Evolutionary conservation across 805 yeast species (phyloP), one percentile per base, ranked within the genome.

Genomic region (Ogataea siamensis): DNA sequence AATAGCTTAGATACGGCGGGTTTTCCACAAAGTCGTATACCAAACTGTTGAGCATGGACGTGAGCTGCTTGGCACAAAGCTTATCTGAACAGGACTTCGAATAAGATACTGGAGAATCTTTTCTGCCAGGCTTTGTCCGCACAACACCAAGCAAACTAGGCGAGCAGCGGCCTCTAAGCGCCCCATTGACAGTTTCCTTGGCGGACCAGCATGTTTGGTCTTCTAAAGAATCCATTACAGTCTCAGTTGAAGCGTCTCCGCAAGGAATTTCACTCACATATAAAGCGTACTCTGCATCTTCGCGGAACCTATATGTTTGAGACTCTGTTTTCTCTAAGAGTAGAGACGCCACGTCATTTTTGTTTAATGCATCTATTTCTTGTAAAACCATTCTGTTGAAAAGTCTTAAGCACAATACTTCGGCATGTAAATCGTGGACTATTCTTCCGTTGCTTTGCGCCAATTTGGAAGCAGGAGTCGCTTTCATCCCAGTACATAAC

Each of bases 51-150:
- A 74, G 55, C 2, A 82, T 33, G 0, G 87, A 83, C 0, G 67
- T 64, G 23, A 64, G 60, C 55, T 87, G 96, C 42, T 71, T 71
- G 33, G 81, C 36, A 28, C 85, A 70, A 17, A 91, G 58, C 53
- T 91, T 91, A 57, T 91, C 98, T 1, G 94, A 78, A 57, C 98
- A 91, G 1, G 96, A 86, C 57, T 88, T 91, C 20, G 94, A 84
- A 33, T 73, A 59, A 0, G 95, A 74, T 4, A 78, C 46, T 2
- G 73, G 71, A 2, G 96, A 83, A 55, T 93, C 98, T 19, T 68
- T 57, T 34, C 98, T 60, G 2, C 99, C 99, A 0, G 98, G 99
- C 54, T 93, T 91, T 0, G 98, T 89, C 45, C 99, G 68, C 1
- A 91, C 88, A 7, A 66, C 60, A 0, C 96, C 95, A 2, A 70